Evolutionary conservation across 2,329 filamentous ascomycete species (phyloP).

Genomic region (Westerdykella ornata): DNA sequence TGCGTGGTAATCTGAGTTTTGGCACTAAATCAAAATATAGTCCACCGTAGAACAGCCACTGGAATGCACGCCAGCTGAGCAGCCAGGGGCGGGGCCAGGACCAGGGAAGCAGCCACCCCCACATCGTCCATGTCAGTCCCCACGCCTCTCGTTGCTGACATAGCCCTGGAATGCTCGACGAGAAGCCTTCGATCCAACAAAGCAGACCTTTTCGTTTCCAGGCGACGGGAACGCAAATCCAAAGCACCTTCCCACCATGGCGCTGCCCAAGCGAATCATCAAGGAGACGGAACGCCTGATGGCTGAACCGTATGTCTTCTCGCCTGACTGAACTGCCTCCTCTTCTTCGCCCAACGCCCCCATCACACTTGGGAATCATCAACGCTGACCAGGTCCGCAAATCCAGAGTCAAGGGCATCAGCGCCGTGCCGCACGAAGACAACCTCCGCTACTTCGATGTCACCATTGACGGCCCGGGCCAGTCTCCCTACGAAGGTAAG

Average conservation of each 20-base stretch:
- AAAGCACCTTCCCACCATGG: conserved; percentile 42
- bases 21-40: too few relatives aligned
- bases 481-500: conserved; percentile 90
- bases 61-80: too few relatives aligned
- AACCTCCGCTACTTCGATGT: conserved; percentile 98
- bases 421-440: conserved; percentile 89
- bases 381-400: conserved; percentile 5
- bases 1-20: too few relatives aligned
- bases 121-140: not conserved
- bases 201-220: too few relatives aligned
- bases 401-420: conserved; percentile 85
- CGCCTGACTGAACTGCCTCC: not conserved
- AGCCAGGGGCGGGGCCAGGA: too few relatives aligned
- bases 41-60: too few relatives aligned
- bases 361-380: conserved; percentile 2
- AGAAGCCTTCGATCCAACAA: too few relatives aligned
- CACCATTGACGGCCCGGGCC: conserved; percentile 83
- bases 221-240: not conserved
- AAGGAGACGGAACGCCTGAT: conserved; percentile 98
- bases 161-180: too few relatives aligned
- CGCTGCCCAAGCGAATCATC: conserved; percentile 90
- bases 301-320: conserved; percentile 74
- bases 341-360: not conserved
- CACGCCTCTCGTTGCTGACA: too few relatives aligned
- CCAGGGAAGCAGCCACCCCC: conserved; percentile 7